Percentiles rank a stretch among this genome's conserved stretches.
These are phyloP conservation scores for Aphanomyces euteiches DNA, from an alignment of 352 stramenopile genomes.

Conservation along the genomic window DNA sequence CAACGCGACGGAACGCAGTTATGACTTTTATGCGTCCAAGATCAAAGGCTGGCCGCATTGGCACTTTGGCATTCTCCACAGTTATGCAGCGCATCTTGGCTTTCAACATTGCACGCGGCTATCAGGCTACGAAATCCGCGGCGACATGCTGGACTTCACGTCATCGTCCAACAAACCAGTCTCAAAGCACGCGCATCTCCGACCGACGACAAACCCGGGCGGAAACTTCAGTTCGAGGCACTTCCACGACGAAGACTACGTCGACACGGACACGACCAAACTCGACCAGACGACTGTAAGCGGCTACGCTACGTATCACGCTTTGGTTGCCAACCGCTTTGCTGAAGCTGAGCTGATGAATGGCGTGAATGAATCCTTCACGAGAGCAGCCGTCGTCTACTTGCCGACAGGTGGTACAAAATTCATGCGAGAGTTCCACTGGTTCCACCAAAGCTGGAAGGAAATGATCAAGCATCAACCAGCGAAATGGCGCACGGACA, in stretches of 20 bases:
- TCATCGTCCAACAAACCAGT: neutral
- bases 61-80: conserved; percentile 14
- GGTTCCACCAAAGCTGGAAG: conserved; percentile 8
- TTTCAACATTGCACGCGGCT: conserved; percentile 17
- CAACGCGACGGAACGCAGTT: conserved; percentile 10
- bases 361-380: no score
- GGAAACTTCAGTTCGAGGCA: no score
- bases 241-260: no score
- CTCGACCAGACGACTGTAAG: no score
- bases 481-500: conserved; percentile 12
- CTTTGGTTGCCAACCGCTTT: no score
- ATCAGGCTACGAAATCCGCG: conserved; percentile 1
- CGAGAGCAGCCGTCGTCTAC: neutral
- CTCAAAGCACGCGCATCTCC: conserved; percentile 1
- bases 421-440: neutral
- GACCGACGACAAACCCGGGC: neutral
- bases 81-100: conserved; percentile 3
- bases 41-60: conserved; percentile 19
- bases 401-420: neutral
- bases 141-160: conserved; percentile 21
- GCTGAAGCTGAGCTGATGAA: no score
- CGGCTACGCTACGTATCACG: no score
- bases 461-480: neutral
- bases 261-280: no score
- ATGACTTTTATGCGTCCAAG: neutral